Evolutionary conservation across 2,329 filamentous ascomycete species (phyloP), one percentile per base, ranked within the genome.

Genomic region (Dactylellina drechsleri): DNA sequence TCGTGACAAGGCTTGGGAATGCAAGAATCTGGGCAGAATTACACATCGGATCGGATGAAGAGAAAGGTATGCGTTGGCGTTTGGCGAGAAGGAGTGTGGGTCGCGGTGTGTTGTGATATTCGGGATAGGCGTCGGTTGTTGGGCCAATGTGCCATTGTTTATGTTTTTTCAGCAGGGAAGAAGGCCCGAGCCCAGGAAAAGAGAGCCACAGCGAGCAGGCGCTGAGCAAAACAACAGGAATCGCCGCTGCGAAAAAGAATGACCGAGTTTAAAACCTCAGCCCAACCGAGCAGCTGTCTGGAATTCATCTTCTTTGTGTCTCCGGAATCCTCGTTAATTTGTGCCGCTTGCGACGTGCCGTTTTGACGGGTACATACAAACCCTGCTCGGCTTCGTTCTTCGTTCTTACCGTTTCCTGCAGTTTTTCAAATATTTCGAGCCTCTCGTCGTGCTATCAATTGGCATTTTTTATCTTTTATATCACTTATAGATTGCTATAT

Each of bases 211-310:
- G 31, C 31, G 6, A 36, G 31, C 31, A 36, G 31, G 36, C 18
- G 40, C 20, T 40, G 45, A 41, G 28, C 56, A 66, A 57, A 74
- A 74, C 70, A 74, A 23, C 6, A 41, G 26, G 12, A 7, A 15
- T n/a, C 50, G 16, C 15, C 12, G 53, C 18, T 16, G 31, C 31
- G 31, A 10, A 36, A 36, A 36, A 36, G 31, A 36, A 36, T 36
- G 31, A 36, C 31, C 31, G 31, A 36, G 31, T 50, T 74, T 74
- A 74, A 74, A 74, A 66, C 68, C 54, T 66, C 61, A 66, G 57
- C 70, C 50, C 58, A 40, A 50, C 61, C 61, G 4, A 18, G 43
- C 13, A 18, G 31, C 52, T 53, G 43, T 54, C 53, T 54, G 59
- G 41, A 58, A 59, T 28, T 59, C 61, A 20, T 47, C 28, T 12